phyloP scores from a whole-genome alignment of 129 eudicot species.

The Scalesia atractyloides region DNA sequence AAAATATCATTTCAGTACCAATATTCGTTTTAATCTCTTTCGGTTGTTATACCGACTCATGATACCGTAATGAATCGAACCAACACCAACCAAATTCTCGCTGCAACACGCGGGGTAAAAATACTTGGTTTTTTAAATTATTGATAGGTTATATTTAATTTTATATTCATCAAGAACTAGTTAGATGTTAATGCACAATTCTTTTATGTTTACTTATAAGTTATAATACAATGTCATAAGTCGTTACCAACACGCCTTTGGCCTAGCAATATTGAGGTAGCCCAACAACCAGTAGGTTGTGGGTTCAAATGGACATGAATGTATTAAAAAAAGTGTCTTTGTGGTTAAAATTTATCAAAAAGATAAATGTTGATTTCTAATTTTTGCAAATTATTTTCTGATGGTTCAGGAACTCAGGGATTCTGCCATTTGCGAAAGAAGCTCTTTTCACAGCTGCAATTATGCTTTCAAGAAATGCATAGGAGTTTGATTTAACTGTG shows the following conservation, averaged over 20 bases:
- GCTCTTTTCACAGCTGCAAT: slow-evolving; percentile 87
- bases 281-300: background rate
- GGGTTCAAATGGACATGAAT: background rate
- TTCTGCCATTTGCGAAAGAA: slow-evolving; percentile 60
- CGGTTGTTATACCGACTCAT: too few relatives aligned
- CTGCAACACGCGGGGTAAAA: too few relatives aligned
- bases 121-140: background rate
- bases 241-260: background rate
- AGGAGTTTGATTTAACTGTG: slow-evolving; percentile 26
- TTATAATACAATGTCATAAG: too few relatives aligned
- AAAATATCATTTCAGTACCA: too few relatives aligned
- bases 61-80: too few relatives aligned
- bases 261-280: background rate
- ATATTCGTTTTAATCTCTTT: too few relatives aligned
- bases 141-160: background rate
- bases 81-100: too few relatives aligned
- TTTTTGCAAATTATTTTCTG: background rate
- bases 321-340: background rate
- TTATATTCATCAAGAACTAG: background rate
- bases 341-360: background rate
- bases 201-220: background rate
- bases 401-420: slow-evolving; percentile 52
- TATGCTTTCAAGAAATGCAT: slow-evolving; percentile 49
- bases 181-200: background rate
- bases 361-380: background rate